phyloP scores from a whole-genome alignment of 2,329 filamentous ascomycete species.

The Mycocentrospora acerina region DNA sequence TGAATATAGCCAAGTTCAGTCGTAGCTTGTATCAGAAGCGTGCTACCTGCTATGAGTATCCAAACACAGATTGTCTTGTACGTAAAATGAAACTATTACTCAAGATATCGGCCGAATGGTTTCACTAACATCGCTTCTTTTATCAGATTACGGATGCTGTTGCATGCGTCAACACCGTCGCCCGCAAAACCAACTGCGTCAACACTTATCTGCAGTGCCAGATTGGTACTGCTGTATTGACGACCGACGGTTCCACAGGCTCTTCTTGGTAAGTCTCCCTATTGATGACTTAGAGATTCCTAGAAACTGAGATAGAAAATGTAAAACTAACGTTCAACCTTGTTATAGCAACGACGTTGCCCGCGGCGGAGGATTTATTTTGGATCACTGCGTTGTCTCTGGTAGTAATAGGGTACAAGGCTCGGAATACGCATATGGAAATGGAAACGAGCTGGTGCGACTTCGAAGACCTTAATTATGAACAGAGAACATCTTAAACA shows the following conservation, averaged over 20 bases:
- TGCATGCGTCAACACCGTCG: constrained; percentile 13
- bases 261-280: constrained; percentile 10
- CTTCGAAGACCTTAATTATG: constrained; percentile 6
- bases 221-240: constrained; percentile 6
- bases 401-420: constrained; percentile 10
- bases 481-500: not conserved
- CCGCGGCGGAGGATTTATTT: constrained; percentile 11
- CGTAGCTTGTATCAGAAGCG: constrained; percentile 12
- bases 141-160: constrained; percentile 11
- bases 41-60: constrained; percentile 7
- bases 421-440: constrained; percentile 14
- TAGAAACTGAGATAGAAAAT: constrained; percentile 2
- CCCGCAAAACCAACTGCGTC: constrained; percentile 9
- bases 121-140: constrained; percentile 6
- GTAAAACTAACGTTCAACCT: constrained; percentile 4
- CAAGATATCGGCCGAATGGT: constrained; percentile 1
- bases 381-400: constrained; percentile 12
- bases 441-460: constrained; percentile 10
- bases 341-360: constrained; percentile 11
- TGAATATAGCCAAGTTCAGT: constrained; percentile 6
- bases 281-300: constrained; percentile 1
- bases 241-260: constrained; percentile 7
- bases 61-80: constrained; percentile 9
- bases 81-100: constrained; percentile 1
- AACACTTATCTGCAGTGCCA: constrained; percentile 10